phyloP scores from a whole-genome alignment of 176 grass and related monocot genomes.

The Eragrostis nindensis region DNA sequence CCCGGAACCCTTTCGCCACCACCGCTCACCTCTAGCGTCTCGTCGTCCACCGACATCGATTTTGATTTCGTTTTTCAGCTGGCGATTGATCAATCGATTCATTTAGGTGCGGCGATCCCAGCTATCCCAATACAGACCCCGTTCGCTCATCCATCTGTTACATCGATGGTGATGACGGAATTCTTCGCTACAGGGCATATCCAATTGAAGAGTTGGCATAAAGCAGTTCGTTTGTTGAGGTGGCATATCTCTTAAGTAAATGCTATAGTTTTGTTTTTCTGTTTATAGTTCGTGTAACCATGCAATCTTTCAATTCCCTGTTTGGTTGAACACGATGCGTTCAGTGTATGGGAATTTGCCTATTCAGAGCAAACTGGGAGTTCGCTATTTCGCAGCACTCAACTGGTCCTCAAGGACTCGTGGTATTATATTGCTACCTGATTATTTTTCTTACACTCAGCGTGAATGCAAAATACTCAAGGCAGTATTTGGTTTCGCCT shows the following conservation, averaged over 20 bases:
- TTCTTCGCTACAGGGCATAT: slow-evolving; percentile 98
- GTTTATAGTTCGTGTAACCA: background rate
- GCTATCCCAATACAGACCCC: slow-evolving; percentile 90
- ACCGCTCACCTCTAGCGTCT: too few relatives aligned
- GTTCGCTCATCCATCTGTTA: slow-evolving; percentile 87
- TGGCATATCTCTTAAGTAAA: slow-evolving; percentile 94
- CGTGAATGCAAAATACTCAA: background rate
- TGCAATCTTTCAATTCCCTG: slow-evolving; percentile 3
- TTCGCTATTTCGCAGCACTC: slow-evolving; percentile 94
- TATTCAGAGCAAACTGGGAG: slow-evolving; percentile 78
- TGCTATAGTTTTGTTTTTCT: background rate
- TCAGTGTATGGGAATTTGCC: slow-evolving; percentile 95
- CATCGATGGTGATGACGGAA: slow-evolving; percentile 96
- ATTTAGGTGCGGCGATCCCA: slow-evolving; percentile 52
- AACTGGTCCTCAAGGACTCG: slow-evolving; percentile 86
- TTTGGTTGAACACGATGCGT: background rate
- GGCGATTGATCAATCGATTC: too few relatives aligned
- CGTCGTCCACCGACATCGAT: too few relatives aligned
- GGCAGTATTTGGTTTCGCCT: background rate
- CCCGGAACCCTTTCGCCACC: too few relatives aligned
- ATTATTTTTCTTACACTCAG: background rate
- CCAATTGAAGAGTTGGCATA: slow-evolving; percentile 96
- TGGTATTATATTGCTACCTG: slow-evolving; percentile 53
- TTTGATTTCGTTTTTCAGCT: too few relatives aligned
- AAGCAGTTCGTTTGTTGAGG: slow-evolving; percentile 83